phyloP scores from a whole-genome alignment of 2,329 filamentous ascomycete species.

The Aspergillus fischeri region DNA sequence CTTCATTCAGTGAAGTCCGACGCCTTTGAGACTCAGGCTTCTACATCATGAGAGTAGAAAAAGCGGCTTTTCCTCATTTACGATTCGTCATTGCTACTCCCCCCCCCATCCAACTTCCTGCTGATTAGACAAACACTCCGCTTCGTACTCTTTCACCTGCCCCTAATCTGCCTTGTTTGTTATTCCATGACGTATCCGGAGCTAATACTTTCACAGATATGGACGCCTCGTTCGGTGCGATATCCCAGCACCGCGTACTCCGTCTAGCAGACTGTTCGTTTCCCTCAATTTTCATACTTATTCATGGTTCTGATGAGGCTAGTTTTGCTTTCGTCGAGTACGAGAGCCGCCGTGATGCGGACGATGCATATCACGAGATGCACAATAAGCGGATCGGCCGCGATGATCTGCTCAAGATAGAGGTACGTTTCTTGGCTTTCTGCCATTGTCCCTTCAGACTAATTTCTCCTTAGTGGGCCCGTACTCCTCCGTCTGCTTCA shows the following conservation, averaged over 20 bases:
- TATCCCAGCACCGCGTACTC: constrained; percentile 91
- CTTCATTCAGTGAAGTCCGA: constrained; percentile 32
- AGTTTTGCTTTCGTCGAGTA: constrained; percentile 99
- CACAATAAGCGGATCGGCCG: constrained; percentile 98
- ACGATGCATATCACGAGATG: constrained; percentile 99
- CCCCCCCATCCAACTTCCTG: not conserved
- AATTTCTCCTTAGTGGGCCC: constrained; percentile 72
- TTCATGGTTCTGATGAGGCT: constrained; percentile 36
- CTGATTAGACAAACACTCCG: constrained; percentile 4
- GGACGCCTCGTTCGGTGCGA: constrained; percentile 97
- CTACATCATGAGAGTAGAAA: not conserved
- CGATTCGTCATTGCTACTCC: not conserved
- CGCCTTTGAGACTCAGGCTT: constrained; percentile 11
- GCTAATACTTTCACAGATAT: constrained; percentile 64
- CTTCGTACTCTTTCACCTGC: constrained; percentile 1
- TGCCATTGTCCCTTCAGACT: constrained; percentile 7
- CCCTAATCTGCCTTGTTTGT: constrained; percentile 1
- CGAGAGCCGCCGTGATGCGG: constrained; percentile 94
- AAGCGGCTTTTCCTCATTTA: constrained; percentile 10
- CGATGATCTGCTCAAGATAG: constrained; percentile 95
- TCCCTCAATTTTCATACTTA: constrained; percentile 2
- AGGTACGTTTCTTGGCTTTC: constrained; percentile 58
- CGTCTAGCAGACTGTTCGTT: constrained; percentile 90
- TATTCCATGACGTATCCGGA: constrained; percentile 11
- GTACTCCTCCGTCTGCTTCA: constrained; percentile 93